phyloP scores from a whole-genome alignment of 352 stramenopile species.

The Globisporangium paroecandrum region DNA sequence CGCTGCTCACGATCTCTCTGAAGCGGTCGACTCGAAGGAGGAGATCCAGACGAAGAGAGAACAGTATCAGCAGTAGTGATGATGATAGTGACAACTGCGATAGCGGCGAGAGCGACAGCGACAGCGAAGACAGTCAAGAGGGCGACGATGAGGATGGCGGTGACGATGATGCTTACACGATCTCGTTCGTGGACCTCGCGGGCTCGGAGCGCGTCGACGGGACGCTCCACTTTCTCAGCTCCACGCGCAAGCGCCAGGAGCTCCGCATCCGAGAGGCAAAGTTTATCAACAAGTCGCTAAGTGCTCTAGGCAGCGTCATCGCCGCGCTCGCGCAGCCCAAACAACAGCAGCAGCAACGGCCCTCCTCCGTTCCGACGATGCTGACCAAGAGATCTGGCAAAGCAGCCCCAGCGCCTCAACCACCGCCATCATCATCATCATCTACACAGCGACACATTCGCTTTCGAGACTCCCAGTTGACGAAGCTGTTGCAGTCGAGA shows the following conservation, averaged over 20 bases:
- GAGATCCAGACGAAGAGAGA: conserved; percentile 1
- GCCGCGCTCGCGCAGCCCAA: conserved; percentile 42
- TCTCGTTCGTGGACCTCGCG: conserved; percentile 73
- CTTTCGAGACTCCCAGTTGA: conserved; percentile 74
- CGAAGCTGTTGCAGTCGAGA: conserved; percentile 58
- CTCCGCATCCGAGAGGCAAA: conserved; percentile 73
- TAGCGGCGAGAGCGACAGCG: conserved; percentile 4
- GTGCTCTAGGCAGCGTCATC: conserved; percentile 66
- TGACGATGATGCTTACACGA: conserved; percentile 23
- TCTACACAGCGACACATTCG: conserved; percentile 35
- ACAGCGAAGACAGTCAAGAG: not conserved
- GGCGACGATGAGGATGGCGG: conserved; percentile 7
- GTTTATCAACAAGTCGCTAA: conserved; percentile 75
- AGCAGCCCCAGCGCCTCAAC: not conserved
- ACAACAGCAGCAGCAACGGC: not conserved
- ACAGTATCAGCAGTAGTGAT: not conserved
- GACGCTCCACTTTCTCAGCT: conserved; percentile 44
- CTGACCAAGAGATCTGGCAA: conserved; percentile 6
- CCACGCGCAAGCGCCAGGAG: conserved; percentile 48
- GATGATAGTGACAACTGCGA: conserved; percentile 3
- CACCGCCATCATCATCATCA: not conserved
- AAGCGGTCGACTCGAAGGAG: conserved; percentile 13
- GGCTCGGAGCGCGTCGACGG: conserved; percentile 63
- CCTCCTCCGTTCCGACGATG: not conserved
- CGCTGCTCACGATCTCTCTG: conserved; percentile 57